Base-by-base conservation (phyloP, 192 early-diverging fungal species). In the Fimicolochytrium jonesii region DNA sequence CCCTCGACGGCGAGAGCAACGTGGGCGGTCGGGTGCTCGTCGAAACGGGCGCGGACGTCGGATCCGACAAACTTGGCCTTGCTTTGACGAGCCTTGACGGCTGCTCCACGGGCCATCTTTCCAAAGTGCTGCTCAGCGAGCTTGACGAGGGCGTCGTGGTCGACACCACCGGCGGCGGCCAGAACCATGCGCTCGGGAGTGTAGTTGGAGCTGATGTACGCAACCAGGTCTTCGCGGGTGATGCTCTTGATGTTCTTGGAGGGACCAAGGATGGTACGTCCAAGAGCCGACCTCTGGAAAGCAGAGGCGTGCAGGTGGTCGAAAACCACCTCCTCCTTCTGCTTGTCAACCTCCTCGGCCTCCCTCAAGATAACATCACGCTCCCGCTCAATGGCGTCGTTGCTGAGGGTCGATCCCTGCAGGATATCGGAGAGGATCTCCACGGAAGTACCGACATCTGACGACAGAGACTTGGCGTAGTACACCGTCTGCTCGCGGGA, bases 401-500 rank as follows among this genome's bases (percentile, higher is more conserved):
- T 71, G 70, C 75, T 84, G 67, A 95, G 78, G 51, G 81, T 92
- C 22, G 91, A 92, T 82, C 91, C 86, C 60, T 93, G 94, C 48
- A 98, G 79, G 70, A 97, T 97, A 70, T 98, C 94, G 41, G 90
- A 87, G 55, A 98, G 81, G 61, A 98, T 86, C 61, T 93, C 95
- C 36, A 97, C 93, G n/a, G 92, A 85, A 57, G 81, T 75, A 26
- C 86, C 79, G 37, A 94, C 88, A 69, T 98, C 94, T 53, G 85
- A 73, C 65, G 88, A 86, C 57, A 98, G 84, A 31, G 93, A 79
- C 75, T 96, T 96, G 59, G 95, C 95, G 69, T 95, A 96, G 84
- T 96, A 98, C 46, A 95, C 94, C 30, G 93, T 97, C 77, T 98
- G 95, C 74, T 98, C 95, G 60, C 95, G 87, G 25, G 95, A 97